Conservation (phyloP, 768 basidiomycete genomes). For the Tephrocybe sp. region DNA sequence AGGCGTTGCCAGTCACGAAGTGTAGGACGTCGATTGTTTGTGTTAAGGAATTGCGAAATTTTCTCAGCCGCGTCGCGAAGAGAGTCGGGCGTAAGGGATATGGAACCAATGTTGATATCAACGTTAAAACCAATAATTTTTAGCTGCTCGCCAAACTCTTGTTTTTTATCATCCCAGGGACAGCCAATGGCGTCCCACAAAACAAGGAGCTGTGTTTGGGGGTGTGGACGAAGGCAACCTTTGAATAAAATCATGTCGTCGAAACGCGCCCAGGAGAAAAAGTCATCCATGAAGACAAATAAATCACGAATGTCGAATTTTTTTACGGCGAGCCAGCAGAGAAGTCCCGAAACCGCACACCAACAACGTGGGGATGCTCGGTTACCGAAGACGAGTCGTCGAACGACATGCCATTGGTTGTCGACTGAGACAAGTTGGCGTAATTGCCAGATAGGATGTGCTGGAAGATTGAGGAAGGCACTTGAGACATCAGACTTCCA, state of each 20-base stretch:
- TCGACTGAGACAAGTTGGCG: too few relatives aligned
- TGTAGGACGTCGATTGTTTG: background rate
- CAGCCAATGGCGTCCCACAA: constrained; percentile 24
- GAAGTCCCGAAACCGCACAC: constrained; percentile 22
- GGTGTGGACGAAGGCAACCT: constrained; percentile 3
- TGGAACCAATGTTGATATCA: constrained; percentile 11
- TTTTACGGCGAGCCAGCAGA: constrained; percentile 27
- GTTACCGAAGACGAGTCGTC: constrained; percentile 26
- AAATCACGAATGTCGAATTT: constrained; percentile 19
- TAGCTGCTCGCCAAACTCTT: constrained; percentile 20
- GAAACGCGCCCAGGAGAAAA: background rate
- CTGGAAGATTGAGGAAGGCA: constrained; percentile 30
- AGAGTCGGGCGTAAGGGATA: constrained; percentile 13
- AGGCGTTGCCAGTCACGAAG: background rate
- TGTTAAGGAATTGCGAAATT: background rate
- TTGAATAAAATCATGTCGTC: background rate
- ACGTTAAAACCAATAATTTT: constrained; percentile 34
- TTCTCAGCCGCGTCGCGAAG: constrained; percentile 13
- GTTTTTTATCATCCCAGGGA: constrained; percentile 27
- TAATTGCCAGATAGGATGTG: constrained; percentile 32
- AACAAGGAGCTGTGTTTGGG: constrained; percentile 26
- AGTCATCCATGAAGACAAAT: constrained; percentile 25
- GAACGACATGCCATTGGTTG: too few relatives aligned
- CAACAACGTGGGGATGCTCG: constrained; percentile 23
- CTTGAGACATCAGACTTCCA: constrained; percentile 28